phyloP scores from a whole-genome alignment of 177 flowering plant genomes.

The Vitis hybrid region DNA sequence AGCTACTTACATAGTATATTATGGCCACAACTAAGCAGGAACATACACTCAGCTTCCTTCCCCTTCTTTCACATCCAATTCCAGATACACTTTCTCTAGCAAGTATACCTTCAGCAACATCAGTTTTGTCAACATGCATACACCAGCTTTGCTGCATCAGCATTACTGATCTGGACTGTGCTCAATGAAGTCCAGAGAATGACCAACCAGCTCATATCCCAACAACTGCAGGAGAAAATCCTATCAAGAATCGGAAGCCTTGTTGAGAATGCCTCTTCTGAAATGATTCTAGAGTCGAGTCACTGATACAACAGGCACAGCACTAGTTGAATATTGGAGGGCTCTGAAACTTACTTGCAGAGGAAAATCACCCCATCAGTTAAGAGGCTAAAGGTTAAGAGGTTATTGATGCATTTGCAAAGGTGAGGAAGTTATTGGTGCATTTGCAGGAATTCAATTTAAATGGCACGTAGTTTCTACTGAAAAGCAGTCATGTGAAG shows the following conservation, averaged over 20 bases:
- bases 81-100: slow-evolving; percentile 17
- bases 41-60: too few relatives aligned
- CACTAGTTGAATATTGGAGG: too few relatives aligned
- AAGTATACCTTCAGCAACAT: slow-evolving; percentile 22
- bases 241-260: too few relatives aligned
- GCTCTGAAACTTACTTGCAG: too few relatives aligned
- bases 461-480: background rate
- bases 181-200: slow-evolving; percentile 8
- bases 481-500: background rate
- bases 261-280: background rate
- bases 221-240: slow-evolving; percentile 8
- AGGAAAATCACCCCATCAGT: too few relatives aligned
- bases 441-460: background rate
- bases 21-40: too few relatives aligned
- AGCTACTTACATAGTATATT: too few relatives aligned
- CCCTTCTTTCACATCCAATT: background rate
- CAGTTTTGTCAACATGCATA: slow-evolving; percentile 30
- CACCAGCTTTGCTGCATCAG: slow-evolving; percentile 22
- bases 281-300: background rate
- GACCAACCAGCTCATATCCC: slow-evolving; percentile 11
- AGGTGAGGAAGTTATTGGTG: too few relatives aligned
- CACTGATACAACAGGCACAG: too few relatives aligned
- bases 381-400: too few relatives aligned
- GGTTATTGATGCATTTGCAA: too few relatives aligned
- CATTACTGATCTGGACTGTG: slow-evolving; percentile 13